Evolutionary conservation across 2,329 filamentous ascomycete species (phyloP).

Genomic region (Ophiostoma sp.): DNA sequence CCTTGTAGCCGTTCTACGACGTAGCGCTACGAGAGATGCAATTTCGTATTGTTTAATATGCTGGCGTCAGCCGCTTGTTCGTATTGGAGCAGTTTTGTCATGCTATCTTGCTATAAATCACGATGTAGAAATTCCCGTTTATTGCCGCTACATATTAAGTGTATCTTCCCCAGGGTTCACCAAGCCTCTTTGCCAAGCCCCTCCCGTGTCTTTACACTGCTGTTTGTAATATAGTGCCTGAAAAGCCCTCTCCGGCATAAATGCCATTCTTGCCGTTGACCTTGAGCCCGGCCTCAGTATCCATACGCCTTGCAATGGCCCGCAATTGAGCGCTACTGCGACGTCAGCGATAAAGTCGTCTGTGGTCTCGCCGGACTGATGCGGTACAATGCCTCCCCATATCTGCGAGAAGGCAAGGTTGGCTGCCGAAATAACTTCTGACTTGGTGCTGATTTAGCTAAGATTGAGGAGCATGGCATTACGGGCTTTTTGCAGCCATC

Average conservation of each 20-base stretch:
- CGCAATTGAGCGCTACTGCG: background rate
- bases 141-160: too few species aligned
- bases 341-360: background rate
- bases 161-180: too few species aligned
- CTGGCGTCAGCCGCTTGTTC: background rate
- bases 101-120: background rate
- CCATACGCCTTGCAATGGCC: background rate
- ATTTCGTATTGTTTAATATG: conserved; percentile 1
- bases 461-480: background rate
- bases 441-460: background rate
- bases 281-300: background rate
- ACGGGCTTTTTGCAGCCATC: background rate
- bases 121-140: too few species aligned
- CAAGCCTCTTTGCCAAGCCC: too few species aligned
- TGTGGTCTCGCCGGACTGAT: background rate
- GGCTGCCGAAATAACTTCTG: background rate
- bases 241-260: background rate
- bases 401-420: background rate
- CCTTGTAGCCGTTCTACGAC: background rate
- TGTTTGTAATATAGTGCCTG: background rate
- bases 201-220: too few species aligned
- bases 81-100: background rate
- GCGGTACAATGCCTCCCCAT: background rate
- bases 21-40: background rate
- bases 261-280: background rate